Evolutionary conservation across 208 protist species (phyloP), one percentile per base, ranked within the genome.

Genomic region (Herpetomonas muscarum): DNA sequence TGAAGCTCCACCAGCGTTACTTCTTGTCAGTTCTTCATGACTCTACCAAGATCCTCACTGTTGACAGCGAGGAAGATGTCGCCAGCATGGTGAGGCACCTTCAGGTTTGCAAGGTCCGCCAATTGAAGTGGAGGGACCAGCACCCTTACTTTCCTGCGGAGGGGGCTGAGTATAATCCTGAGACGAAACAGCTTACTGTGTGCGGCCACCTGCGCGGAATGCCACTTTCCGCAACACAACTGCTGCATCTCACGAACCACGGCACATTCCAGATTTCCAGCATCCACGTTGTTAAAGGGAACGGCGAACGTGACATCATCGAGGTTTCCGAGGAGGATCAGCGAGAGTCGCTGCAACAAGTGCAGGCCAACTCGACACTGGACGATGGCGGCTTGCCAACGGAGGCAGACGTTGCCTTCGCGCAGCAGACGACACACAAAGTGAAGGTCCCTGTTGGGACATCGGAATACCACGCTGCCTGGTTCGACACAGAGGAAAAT

Each of bases 231-330:
- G 81, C 87, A 0, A 84, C 65, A 29, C 87, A 94, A 54, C 63
- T 94, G 21, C 61, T 94, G 45, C 84, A 94, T 61, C 51, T 94
- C 9, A 94, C 87, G n/a, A 90, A 91, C 65, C 67, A 92, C 56
- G 87, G 87, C 21, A 92, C 87, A 31, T 94, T 82, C 69, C 87
- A 94, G 58, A 66, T 94, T 48, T 79, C 77, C 22, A 80, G 61
- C 29, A 85, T 92, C 37, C 70, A 66, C 12, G 60, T 67, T 17
- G 15, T 69, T 2, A 31, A 52, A 17, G 69, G 52, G 3, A 39
- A 36, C 13, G 67, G 52, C 0, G 79, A 80, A 28, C 50, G 45
- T 12, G 55, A 65, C 10, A 50, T 85, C 28, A 61, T 87, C 30
- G 83, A 93, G 34, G 34, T 47, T 5, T 87, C 75, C 3, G 60